A percentile compares a stretch with the other conserved stretches of the same genome.
Conservation (phyloP, 2,329 filamentous ascomycete genomes). For the Neospermospora avenae region DNA sequence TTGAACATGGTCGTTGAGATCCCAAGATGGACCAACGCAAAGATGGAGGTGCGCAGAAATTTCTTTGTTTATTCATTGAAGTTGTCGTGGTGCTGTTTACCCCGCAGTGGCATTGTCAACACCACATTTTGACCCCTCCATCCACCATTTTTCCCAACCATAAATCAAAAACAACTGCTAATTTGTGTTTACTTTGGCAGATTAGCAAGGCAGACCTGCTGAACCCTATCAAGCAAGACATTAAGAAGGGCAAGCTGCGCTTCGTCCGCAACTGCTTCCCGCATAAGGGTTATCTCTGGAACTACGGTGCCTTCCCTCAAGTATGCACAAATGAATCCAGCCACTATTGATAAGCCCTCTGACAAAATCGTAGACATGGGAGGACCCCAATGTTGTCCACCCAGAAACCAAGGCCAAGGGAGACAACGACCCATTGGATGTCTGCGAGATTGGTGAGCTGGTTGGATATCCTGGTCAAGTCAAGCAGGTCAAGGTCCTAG, state of each 20-base stretch:
- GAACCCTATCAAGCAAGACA: constrained; percentile 68
- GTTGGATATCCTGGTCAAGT: constrained; percentile 94
- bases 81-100: constrained; percentile 14
- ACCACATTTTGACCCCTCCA: constrained; percentile 5
- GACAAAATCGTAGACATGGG: constrained; percentile 74
- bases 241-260: constrained; percentile 99
- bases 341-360: background rate
- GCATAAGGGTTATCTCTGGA: constrained; percentile 99
- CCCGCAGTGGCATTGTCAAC: constrained; percentile 17
- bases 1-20: constrained; percentile 99
- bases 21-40: constrained; percentile 98
- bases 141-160: background rate
- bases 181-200: constrained; percentile 44
- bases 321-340: constrained; percentile 50
- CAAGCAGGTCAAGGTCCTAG: constrained; percentile 99
- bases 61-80: background rate
- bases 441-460: constrained; percentile 98
- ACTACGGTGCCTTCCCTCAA: constrained; percentile 99
- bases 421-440: constrained; percentile 98
- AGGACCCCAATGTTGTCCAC: constrained; percentile 94
- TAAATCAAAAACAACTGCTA: constrained; percentile 7
- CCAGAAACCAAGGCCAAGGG: constrained; percentile 99
- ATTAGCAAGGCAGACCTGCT: constrained; percentile 98
- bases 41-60: constrained; percentile 81
- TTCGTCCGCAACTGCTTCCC: constrained; percentile 99